Conservation (phyloP, 2,329 filamentous ascomycete genomes). For the Didymella pomorum region DNA sequence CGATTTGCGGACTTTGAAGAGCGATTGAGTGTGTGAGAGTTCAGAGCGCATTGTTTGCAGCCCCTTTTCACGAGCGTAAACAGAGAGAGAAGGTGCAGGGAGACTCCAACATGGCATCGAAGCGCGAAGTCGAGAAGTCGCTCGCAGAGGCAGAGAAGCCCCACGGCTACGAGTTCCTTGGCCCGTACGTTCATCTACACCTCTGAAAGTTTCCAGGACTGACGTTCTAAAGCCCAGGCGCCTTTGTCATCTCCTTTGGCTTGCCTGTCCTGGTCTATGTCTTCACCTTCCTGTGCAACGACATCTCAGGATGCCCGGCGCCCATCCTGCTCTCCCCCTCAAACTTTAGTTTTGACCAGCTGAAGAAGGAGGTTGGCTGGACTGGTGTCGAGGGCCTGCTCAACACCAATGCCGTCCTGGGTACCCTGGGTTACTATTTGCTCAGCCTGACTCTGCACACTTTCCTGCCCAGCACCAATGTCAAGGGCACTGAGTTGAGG, state of each 20-base stretch:
- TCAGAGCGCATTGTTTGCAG: neutral
- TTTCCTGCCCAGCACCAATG: conserved; percentile 76
- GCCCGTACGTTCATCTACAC: conserved; percentile 45
- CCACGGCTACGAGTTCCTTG: conserved; percentile 53
- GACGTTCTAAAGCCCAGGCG: conserved; percentile 68
- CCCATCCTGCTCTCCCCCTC: conserved; percentile 79
- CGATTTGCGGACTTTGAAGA: neutral
- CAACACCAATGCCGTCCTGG: conserved; percentile 73
- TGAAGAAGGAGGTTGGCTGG: conserved; percentile 87
- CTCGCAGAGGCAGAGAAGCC: conserved; percentile 40
- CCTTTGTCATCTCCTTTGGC: conserved; percentile 78
- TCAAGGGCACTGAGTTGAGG: conserved; percentile 73
- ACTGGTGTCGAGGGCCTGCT: conserved; percentile 76
- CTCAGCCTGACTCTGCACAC: conserved; percentile 78
- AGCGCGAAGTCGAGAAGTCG: conserved; percentile 31
- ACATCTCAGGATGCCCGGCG: conserved; percentile 87
- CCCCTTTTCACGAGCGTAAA: neutral
- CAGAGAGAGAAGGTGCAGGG: neutral
- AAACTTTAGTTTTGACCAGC: conserved; percentile 71
- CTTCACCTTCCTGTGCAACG: conserved; percentile 88
- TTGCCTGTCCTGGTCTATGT: conserved; percentile 81
- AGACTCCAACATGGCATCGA: conserved; percentile 36
- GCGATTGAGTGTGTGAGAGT: neutral
- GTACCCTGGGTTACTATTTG: conserved; percentile 78
- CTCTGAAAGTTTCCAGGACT: neutral